Conservation (phyloP, 2,329 filamentous ascomycete species). For the Diaporthe sp. region DNA sequence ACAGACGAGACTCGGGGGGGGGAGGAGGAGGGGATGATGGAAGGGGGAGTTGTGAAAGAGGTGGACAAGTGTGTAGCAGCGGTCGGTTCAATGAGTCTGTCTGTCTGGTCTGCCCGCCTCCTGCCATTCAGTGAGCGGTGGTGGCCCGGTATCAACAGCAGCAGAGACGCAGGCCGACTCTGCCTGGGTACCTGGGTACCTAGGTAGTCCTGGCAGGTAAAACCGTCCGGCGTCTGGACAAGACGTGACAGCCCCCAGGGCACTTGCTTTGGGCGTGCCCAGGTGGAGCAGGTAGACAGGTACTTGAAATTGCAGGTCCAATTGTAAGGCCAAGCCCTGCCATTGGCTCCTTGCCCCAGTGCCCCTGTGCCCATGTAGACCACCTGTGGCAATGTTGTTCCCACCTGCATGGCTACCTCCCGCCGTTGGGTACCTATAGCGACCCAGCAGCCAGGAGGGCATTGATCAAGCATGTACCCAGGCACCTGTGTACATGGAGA, state of each 20-base stretch:
- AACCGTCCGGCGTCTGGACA: conserved; percentile 32
- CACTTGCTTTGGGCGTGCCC: conserved; percentile 24
- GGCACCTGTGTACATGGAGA: background rate
- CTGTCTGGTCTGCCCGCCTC: conserved; percentile 1
- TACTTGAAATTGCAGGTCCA: conserved; percentile 35
- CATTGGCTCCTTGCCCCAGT: conserved; percentile 21
- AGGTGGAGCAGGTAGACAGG: conserved; percentile 24
- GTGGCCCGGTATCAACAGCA: background rate
- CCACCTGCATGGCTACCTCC: conserved; percentile 25
- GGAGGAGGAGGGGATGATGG: background rate
- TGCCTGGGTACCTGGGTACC: conserved; percentile 1
- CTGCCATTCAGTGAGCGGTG: background rate
- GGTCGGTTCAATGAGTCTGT: conserved; percentile 7
- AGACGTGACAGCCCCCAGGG: conserved; percentile 25
- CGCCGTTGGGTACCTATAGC: conserved; percentile 27
- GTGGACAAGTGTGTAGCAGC: conserved; percentile 21
- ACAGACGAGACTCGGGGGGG: conserved; percentile 30
- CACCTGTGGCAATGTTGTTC: conserved; percentile 29
- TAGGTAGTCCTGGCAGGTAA: conserved; percentile 25
- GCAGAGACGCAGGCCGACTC: background rate
- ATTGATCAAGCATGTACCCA: conserved; percentile 25
- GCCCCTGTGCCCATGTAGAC: conserved; percentile 25
- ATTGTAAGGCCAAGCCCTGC: conserved; percentile 23
- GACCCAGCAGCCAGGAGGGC: conserved; percentile 17
- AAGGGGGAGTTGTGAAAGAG: conserved; percentile 35